A percentile compares a stretch with the other conserved stretches of the same genome.
Evolutionary conservation across 768 basidiomycete genomes (phyloP).

Genomic region (Pisolithus orientalis): DNA sequence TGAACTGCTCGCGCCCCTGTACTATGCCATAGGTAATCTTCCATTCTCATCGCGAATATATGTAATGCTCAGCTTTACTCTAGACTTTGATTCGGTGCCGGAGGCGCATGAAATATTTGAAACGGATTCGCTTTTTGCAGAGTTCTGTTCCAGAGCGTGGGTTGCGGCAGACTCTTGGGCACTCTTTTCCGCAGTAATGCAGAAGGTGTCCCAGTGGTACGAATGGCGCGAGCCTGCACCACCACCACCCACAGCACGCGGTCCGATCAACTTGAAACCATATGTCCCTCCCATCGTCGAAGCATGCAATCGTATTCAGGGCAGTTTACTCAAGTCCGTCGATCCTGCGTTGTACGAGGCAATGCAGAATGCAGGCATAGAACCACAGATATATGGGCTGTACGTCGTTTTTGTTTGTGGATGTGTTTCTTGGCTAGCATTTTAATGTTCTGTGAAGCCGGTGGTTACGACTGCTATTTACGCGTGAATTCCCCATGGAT

Average conservation of each 20-base stretch:
- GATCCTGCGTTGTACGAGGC: constrained; percentile 76
- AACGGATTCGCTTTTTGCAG: constrained; percentile 37
- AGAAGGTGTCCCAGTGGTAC: constrained; percentile 70
- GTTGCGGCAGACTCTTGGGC: constrained; percentile 85
- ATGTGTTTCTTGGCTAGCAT: constrained; percentile 9
- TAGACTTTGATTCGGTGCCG: constrained; percentile 74
- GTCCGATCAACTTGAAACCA: constrained; percentile 44
- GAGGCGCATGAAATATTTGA: constrained; percentile 22
- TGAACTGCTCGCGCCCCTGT: constrained; percentile 85
- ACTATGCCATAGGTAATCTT: constrained; percentile 47
- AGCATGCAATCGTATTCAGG: constrained; percentile 77
- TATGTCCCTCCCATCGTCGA: constrained; percentile 83
- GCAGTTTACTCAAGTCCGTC: constrained; percentile 59
- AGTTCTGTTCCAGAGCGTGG: constrained; percentile 62
- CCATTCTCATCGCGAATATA: constrained; percentile 1
- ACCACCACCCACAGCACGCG: constrained; percentile 27
- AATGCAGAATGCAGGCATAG: constrained; percentile 76
- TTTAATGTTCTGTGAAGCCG: constrained; percentile 47
- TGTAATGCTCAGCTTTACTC: constrained; percentile 19
- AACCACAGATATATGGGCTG: constrained; percentile 97
- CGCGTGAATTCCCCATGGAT: constrained; percentile 78
- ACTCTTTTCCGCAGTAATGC: constrained; percentile 79
- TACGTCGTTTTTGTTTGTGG: constrained; percentile 35
- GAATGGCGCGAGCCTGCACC: constrained; percentile 52
- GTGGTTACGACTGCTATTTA: constrained; percentile 91